Conservation (phyloP, 2,329 filamentous ascomycete genomes). For the Coniochaeta ligniaria region DNA sequence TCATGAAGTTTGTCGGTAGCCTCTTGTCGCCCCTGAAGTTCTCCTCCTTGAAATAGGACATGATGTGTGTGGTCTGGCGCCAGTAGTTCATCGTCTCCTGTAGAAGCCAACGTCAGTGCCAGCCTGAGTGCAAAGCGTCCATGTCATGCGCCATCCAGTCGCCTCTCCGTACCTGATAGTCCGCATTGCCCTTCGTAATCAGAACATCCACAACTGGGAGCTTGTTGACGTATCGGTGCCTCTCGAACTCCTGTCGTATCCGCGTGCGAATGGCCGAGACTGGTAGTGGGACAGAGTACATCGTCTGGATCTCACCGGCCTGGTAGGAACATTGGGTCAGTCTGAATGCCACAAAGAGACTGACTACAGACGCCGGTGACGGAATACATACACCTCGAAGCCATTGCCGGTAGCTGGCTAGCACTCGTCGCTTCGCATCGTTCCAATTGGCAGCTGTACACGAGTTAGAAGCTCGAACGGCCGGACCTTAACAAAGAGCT, state of each 20-base stretch:
- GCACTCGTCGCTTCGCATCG: slow-evolving; percentile 81
- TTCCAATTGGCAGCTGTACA: slow-evolving; percentile 73
- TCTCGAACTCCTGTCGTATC: slow-evolving; percentile 94
- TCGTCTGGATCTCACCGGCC: slow-evolving; percentile 94
- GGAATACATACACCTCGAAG: slow-evolving; percentile 77
- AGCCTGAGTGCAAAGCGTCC: slow-evolving; percentile 2
- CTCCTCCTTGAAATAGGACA: slow-evolving; percentile 93
- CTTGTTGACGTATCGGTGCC: slow-evolving; percentile 88
- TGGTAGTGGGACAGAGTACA: slow-evolving; percentile 91
- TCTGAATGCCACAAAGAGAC: background rate
- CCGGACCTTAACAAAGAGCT: slow-evolving; percentile 23
- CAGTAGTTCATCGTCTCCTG: slow-evolving; percentile 99
- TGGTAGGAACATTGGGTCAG: slow-evolving; percentile 28
- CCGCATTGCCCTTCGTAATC: slow-evolving; percentile 81
- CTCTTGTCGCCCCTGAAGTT: slow-evolving; percentile 66
- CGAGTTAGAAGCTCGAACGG: slow-evolving; percentile 21
- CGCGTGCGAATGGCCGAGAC: slow-evolving; percentile 84
- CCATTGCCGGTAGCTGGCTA: slow-evolving; percentile 91
- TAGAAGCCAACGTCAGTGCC: slow-evolving; percentile 2
- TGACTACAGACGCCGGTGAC: background rate
- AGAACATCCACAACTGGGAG: slow-evolving; percentile 82
- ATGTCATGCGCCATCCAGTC: background rate
- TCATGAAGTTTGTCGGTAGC: slow-evolving; percentile 85
- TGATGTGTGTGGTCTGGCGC: slow-evolving; percentile 93
- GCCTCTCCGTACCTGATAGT: slow-evolving; percentile 70